Evolutionary conservation across 106 monocot genomes (phyloP).

Genomic region (Phalaenopsis aphrodite): DNA sequence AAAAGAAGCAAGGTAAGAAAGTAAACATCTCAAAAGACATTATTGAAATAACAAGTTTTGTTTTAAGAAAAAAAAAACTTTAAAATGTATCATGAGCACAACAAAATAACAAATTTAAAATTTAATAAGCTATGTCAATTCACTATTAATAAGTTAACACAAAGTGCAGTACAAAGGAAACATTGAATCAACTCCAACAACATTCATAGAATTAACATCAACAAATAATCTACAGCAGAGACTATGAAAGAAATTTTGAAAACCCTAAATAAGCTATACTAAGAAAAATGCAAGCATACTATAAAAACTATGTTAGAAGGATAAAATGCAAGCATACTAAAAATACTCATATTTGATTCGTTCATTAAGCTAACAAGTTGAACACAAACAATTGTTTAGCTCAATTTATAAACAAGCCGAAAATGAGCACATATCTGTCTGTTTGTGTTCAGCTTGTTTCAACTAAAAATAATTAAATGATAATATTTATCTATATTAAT

Average conservation of each 20-base stretch:
- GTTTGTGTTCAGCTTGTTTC: no score
- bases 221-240: no score
- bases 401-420: no score
- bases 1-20: conserved; percentile 5
- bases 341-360: no score
- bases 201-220: not conserved
- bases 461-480: no score
- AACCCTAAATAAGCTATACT: not conserved
- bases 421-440: no score
- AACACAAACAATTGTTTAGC: no score
- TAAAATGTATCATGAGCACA: not conserved
- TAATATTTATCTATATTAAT: no score
- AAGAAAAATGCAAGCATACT: not conserved
- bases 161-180: no score
- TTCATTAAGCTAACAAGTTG: no score
- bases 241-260: no score
- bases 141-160: not conserved
- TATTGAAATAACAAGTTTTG: not conserved
- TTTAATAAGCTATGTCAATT: not conserved
- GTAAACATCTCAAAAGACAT: not conserved
- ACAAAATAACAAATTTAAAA: not conserved
- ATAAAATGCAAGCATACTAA: not conserved
- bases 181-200: not conserved
- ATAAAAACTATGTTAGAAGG: not conserved
- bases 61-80: not conserved